phyloP scores from a whole-genome alignment of 495 filamentous ascomycete genomes.

The Sabuloglossum arenarium region DNA sequence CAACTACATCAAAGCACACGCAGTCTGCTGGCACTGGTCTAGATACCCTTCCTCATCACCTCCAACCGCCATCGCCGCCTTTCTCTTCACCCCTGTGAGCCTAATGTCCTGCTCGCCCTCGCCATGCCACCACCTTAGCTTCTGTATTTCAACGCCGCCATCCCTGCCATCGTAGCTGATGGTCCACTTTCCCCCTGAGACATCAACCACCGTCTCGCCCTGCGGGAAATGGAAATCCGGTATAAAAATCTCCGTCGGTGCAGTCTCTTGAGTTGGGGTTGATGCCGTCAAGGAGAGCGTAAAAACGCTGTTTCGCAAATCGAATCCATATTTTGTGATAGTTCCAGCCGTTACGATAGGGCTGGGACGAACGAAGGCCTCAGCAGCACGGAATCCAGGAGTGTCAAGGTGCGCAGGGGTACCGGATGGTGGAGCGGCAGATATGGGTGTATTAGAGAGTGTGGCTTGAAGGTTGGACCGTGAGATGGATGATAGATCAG shows the following conservation, averaged over 20 bases:
- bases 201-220: constrained; percentile 40
- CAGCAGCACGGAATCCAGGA: constrained; percentile 69
- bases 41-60: constrained; percentile 41
- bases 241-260: constrained; percentile 67
- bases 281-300: constrained; percentile 38
- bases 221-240: constrained; percentile 89
- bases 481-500: constrained; percentile 22
- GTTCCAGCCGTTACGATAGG: constrained; percentile 55
- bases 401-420: constrained; percentile 29
- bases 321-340: constrained; percentile 50
- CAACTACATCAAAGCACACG: constrained; percentile 26
- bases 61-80: constrained; percentile 20
- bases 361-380: constrained; percentile 75
- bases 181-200: constrained; percentile 76
- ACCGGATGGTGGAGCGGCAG: constrained; percentile 28
- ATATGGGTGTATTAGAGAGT: constrained; percentile 50
- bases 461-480: constrained; percentile 53
- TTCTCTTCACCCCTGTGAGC: constrained; percentile 51
- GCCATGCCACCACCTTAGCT: constrained; percentile 76
- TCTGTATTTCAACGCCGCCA: constrained; percentile 38
- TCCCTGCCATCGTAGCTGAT: constrained; percentile 41
- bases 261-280: constrained; percentile 27
- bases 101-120: constrained; percentile 64
- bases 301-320: constrained; percentile 56
- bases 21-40: constrained; percentile 21